Evolutionary conservation across 768 basidiomycete genomes (phyloP).

Genomic region (Royoungia palumana): DNA sequence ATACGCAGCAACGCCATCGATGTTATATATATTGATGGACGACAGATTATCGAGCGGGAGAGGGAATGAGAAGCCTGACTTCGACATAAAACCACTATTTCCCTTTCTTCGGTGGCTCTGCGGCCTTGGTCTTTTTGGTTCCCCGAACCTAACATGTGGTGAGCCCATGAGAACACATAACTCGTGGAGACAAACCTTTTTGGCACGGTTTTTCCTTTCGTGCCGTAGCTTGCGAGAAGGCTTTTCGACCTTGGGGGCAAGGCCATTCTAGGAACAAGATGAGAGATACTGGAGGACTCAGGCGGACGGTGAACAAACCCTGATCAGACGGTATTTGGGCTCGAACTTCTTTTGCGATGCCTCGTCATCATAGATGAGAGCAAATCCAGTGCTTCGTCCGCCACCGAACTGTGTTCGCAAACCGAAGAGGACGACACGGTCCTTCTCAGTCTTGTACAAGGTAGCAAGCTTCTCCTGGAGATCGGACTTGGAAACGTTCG

Average conservation of each 20-base stretch:
- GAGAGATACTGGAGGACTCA: constrained; percentile 1
- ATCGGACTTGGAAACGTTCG: constrained; percentile 91
- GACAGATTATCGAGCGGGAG: constrained; percentile 22
- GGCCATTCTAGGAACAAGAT: constrained; percentile 50
- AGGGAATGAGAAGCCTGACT: constrained; percentile 12
- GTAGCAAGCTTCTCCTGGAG: constrained; percentile 88
- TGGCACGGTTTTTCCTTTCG: constrained; percentile 98
- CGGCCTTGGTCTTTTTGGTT: constrained; percentile 92
- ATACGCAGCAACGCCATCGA: constrained; percentile 38
- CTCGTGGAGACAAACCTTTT: constrained; percentile 69
- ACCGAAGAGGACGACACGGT: constrained; percentile 90
- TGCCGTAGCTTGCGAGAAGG: constrained; percentile 97
- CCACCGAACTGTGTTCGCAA: constrained; percentile 97
- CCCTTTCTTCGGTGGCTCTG: constrained; percentile 88
- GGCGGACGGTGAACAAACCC: constrained; percentile 55
- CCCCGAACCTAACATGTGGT: constrained; percentile 71
- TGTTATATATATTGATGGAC: constrained; percentile 36
- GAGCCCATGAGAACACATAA: constrained; percentile 5
- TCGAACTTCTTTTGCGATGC: constrained; percentile 95
- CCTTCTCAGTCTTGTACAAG: constrained; percentile 91
- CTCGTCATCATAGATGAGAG: constrained; percentile 96
- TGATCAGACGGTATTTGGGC: constrained; percentile 90
- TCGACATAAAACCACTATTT: constrained; percentile 54
- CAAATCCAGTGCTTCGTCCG: constrained; percentile 95
- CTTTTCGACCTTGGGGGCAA: constrained; percentile 77